A percentile compares a stretch with the other conserved stretches of the same genome.
phyloP scores from a whole-genome alignment of 805 yeast species.

The Maudiozyma saulgeensis region DNA sequence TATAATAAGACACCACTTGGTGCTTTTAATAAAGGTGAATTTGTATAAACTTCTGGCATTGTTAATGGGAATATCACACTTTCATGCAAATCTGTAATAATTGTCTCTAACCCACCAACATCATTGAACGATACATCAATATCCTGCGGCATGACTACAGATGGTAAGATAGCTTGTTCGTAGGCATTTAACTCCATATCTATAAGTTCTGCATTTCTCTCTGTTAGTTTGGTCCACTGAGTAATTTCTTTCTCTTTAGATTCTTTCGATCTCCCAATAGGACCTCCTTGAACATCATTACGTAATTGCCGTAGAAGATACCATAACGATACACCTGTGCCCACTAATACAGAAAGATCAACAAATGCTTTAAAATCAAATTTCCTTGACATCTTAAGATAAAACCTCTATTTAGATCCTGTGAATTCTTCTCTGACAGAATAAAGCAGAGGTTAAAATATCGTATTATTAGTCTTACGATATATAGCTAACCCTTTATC shows the following conservation, averaged over 20 bases:
- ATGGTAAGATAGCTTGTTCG: constrained; percentile 67
- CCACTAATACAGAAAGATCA: constrained; percentile 42
- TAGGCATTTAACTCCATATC: constrained; percentile 49
- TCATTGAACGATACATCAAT: constrained; percentile 67
- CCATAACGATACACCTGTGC: constrained; percentile 64
- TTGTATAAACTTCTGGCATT: constrained; percentile 61
- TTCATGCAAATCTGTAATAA: constrained; percentile 79
- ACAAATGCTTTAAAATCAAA: constrained; percentile 34
- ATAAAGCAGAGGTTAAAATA: neutral
- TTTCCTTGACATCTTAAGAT: constrained; percentile 23
- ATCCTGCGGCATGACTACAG: constrained; percentile 78
- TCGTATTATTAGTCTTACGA: too few species aligned
- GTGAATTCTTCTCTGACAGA: neutral
- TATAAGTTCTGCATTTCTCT: constrained; percentile 47
- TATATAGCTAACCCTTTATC: too few species aligned
- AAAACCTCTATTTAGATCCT: too few species aligned
- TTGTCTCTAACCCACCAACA: constrained; percentile 79
- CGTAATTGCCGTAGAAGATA: constrained; percentile 43
- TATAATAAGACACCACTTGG: constrained; percentile 89
- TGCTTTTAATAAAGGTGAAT: constrained; percentile 69
- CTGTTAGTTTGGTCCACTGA: constrained; percentile 48
- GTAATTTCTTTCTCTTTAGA: constrained; percentile 51
- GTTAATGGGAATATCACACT: constrained; percentile 82
- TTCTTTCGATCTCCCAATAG: constrained; percentile 40
- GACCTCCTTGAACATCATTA: constrained; percentile 36